Evolutionary conservation across 1,284 basidiomycete species (phyloP).

Genomic region (Fomitopsis schrenkii): DNA sequence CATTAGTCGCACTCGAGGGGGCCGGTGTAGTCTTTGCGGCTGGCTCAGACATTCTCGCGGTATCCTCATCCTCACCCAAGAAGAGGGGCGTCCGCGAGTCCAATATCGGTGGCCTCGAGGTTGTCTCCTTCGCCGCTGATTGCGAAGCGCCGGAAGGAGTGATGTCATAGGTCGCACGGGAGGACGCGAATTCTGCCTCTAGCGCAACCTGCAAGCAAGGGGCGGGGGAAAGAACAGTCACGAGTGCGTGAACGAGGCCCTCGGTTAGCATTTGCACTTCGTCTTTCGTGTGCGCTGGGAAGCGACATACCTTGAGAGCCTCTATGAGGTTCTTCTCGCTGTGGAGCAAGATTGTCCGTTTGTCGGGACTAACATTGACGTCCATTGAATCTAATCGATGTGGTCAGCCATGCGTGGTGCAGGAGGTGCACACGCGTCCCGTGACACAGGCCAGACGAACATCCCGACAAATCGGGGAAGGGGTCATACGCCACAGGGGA

Average conservation of each 20-base stretch:
- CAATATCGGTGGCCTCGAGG: neutral
- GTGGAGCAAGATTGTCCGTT: conserved; percentile 91
- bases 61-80: conserved; percentile 11
- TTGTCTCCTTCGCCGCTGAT: neutral
- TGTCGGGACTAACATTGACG: conserved; percentile 96
- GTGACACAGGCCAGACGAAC: neutral
- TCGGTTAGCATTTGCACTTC: neutral
- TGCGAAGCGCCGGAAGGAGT: conserved; percentile 19
- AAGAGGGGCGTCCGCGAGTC: conserved; percentile 11
- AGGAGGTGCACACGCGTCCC: neutral
- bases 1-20: neutral
- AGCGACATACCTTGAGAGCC: conserved; percentile 61
- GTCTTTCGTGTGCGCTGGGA: neutral
- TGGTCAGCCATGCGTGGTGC: neutral
- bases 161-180: conserved; percentile 67
- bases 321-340: conserved; percentile 82
- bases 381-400: conserved; percentile 71
- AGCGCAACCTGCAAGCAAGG: conserved; percentile 40
- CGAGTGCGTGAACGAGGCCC: neutral
- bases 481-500: neutral
- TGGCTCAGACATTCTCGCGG: neutral
- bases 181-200: conserved; percentile 61
- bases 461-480: neutral
- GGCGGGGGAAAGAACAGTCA: neutral
- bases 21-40: neutral